These are phyloP conservation scores for Lojkania enalia DNA, from an alignment of 2,329 filamentous ascomycete genomes.

Conservation along the genomic window DNA sequence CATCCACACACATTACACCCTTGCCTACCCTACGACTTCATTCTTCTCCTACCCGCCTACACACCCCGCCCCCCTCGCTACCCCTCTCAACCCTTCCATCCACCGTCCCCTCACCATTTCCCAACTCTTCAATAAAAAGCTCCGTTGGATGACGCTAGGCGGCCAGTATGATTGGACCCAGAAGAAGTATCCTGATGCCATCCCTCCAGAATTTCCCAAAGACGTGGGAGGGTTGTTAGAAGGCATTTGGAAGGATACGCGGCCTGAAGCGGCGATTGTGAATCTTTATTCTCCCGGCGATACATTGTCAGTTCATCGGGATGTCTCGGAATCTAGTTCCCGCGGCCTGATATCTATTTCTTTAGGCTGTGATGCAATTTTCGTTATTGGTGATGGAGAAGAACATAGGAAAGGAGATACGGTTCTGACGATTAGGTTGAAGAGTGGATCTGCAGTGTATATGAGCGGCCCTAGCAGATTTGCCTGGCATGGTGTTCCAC, in stretches of 20 bases:
- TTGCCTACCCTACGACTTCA: slow-evolving; percentile 64
- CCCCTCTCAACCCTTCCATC: slow-evolving; percentile 70
- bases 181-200: slow-evolving; percentile 73
- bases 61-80: slow-evolving; percentile 27
- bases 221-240: slow-evolving; percentile 72
- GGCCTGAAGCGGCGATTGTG: slow-evolving; percentile 86
- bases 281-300: slow-evolving; percentile 92
- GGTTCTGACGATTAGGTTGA: slow-evolving; percentile 50
- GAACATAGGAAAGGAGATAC: slow-evolving; percentile 28
- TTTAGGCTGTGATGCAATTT: slow-evolving; percentile 86
- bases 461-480: slow-evolving; percentile 83
- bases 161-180: slow-evolving; percentile 96
- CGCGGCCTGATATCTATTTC: slow-evolving; percentile 82
- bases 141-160: slow-evolving; percentile 93
- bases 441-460: slow-evolving; percentile 86
- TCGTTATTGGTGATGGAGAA: slow-evolving; percentile 68
- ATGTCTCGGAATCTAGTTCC: slow-evolving; percentile 84
- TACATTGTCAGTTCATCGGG: slow-evolving; percentile 88
- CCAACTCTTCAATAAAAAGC: slow-evolving; percentile 74
- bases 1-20: slow-evolving; percentile 77
- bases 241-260: slow-evolving; percentile 73
- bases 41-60: slow-evolving; percentile 55
- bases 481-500: slow-evolving; percentile 95
- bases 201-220: slow-evolving; percentile 71
- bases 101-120: slow-evolving; percentile 73